Conservation (phyloP, 208 protist genomes). For the Herpetomonas muscarum region DNA sequence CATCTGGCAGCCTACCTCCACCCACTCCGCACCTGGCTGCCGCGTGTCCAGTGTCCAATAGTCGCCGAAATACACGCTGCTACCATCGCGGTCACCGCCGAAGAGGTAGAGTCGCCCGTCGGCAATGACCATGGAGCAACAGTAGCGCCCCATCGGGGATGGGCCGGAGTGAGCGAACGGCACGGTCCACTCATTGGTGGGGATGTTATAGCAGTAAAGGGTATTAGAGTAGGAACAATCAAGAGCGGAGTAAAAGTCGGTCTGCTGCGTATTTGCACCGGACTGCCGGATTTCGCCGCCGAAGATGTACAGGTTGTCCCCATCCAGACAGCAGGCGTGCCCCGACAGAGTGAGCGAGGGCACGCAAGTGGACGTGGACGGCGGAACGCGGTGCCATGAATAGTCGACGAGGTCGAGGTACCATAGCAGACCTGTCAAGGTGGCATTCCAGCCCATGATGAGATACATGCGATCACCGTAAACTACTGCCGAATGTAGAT, state of each 20-base stretch:
- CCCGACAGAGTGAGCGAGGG: conserved; percentile 39
- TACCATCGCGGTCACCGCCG: conserved; percentile 69
- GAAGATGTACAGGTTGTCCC: conserved; percentile 58
- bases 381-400: conserved; percentile 47
- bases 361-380: conserved; percentile 3
- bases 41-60: conserved; percentile 60
- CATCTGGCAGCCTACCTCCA: conserved; percentile 6
- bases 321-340: conserved; percentile 49
- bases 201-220: conserved; percentile 51
- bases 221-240: conserved; percentile 37
- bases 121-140: conserved; percentile 41
- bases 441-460: conserved; percentile 46
- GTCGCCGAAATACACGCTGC: conserved; percentile 61
- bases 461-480: conserved; percentile 75
- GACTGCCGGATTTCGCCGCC: conserved; percentile 30
- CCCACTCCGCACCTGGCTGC: conserved; percentile 9
- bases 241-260: neutral
- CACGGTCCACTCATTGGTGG: conserved; percentile 24
- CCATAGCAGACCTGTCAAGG: conserved; percentile 34
- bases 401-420: conserved; percentile 53
- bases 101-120: conserved; percentile 54
- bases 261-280: neutral
- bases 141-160: conserved; percentile 45
- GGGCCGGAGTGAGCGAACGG: conserved; percentile 7
- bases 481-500: conserved; percentile 68